Base-by-base conservation (phyloP, 2,329 filamentous ascomycete genomes). In the Aspergillus piperis region DNA sequence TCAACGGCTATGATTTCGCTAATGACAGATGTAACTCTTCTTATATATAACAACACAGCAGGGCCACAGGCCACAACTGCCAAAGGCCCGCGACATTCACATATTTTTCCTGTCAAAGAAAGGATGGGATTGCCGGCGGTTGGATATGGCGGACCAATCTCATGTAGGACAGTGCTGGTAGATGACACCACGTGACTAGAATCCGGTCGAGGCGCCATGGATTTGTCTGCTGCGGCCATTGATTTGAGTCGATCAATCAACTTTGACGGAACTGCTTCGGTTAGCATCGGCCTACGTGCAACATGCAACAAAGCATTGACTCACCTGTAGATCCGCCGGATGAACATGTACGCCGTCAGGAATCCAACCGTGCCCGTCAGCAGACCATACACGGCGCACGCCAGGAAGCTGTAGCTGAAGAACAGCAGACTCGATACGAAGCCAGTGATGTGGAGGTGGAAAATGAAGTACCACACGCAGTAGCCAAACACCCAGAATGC, bases 341-440 rank as follows among this genome's bases (percentile, higher is more conserved):
- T 86, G 80, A 96, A 96, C 1, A 88, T 85, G 78, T 95, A 96
- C 5, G 90, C 89, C 42, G 90, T 88, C 76, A 96, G 75, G 75
- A 96, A 96, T 2, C 92, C 92, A 57, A 96, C 85, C 0, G 92
- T 96, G 23, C 92, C 92, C 8, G 88, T 92, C 64, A 95, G 78
- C 53, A 96, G 79, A 1, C 89, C 91, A 73, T 95, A 96, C 3
- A 95, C 88, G 48, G 86, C 83, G 74, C 91, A 96, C 1, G 90
- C 91, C 68, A 96, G 84, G 71, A 90, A 88, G 73, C 88, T 92
- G 75, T 96, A 96, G 67, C 85, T 87, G 76, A 96, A 96, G 79
- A 96, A 96, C 36, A 96, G 82, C 73, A 96, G 74, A 51, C 88
- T 87, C 70, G 89, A 92, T 48, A 92, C 85, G 66, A 94, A 89